Evolutionary conservation across 805 yeast genomes (phyloP), one percentile per base, ranked within the genome.

Genomic region (Metschnikowia picachoensis): DNA sequence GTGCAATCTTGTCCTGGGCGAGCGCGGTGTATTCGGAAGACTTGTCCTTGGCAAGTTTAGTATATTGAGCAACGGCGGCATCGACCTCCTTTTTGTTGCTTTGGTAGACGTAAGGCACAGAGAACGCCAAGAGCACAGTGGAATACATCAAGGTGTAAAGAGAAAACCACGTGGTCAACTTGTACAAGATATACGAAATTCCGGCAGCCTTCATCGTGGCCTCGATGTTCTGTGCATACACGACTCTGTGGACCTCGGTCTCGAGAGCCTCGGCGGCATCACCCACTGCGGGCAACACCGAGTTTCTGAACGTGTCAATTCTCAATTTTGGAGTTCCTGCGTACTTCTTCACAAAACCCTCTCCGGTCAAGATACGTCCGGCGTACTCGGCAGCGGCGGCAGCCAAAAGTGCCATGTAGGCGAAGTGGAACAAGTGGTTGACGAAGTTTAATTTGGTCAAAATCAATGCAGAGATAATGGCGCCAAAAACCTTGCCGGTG

Each of bases 21-120:
- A 57, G 20, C 36, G 67, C 60, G 47, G 68, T 55, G 55, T 56
- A 58, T 60, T 78, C 79, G 30, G 70, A 58, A 29, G 80, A 59
- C 66, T 82, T 80, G 37, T 70, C 76, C 58, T 73, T 76, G 39
- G 80, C 81, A 31, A 76, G 37, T 54, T 62, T 61, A 50, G 74
- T 52, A 60, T 59, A 61, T 50, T 71, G 65, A 43, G 74, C 75
- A 36, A 82, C 76, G 37, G 79, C 76, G 39, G 78, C 78, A 68
- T 86, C 90, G 60, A 91, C 85, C 73, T 87, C 84, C 60, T 76
- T 76, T 76, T 88, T 83, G 78, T 86, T 82, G 56, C 76, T 76
- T 58, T 79, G 70, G 75, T 91, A 92, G 51, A 85, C 60, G 28
- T 77, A 79, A 48, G 98, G 98, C 37, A 79, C 71, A 37, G 95